Conservation (phyloP, 495 filamentous ascomycete genomes). For the Penicillium angulare region DNA sequence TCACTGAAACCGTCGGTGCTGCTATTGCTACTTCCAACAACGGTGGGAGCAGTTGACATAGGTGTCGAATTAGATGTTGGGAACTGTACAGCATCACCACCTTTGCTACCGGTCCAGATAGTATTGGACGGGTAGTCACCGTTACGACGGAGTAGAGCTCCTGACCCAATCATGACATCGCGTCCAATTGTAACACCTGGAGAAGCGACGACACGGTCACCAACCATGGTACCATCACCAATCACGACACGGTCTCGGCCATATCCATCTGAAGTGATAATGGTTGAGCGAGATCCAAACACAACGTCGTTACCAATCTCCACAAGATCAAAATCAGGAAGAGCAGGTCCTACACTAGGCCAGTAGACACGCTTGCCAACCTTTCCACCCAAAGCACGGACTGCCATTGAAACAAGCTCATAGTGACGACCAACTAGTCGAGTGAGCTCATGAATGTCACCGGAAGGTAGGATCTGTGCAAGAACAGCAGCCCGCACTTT, state of each 20-base stretch:
- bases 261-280: slow-evolving; percentile 43
- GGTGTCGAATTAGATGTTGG: slow-evolving; percentile 12
- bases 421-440: slow-evolving; percentile 36
- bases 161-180: slow-evolving; percentile 41
- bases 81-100: slow-evolving; percentile 40
- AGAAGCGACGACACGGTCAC: slow-evolving; percentile 38
- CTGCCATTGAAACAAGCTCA: slow-evolving; percentile 38
- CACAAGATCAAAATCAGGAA: slow-evolving; percentile 45
- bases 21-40: slow-evolving; percentile 10
- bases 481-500: slow-evolving; percentile 34
- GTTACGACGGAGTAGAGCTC: slow-evolving; percentile 39
- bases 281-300: slow-evolving; percentile 42
- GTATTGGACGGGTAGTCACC: slow-evolving; percentile 34
- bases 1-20: slow-evolving; percentile 5
- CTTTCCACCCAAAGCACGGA: slow-evolving; percentile 39
- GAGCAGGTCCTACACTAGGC: slow-evolving; percentile 44
- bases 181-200: slow-evolving; percentile 39
- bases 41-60: slow-evolving; percentile 13
- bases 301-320: slow-evolving; percentile 49
- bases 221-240: slow-evolving; percentile 43
- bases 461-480: slow-evolving; percentile 29
- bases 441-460: slow-evolving; percentile 24
- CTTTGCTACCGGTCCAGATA: slow-evolving; percentile 44
- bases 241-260: slow-evolving; percentile 40
- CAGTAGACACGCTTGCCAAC: slow-evolving; percentile 47